Conservation (phyloP, 2,329 filamentous ascomycete genomes). For the Aspergillus hiratsukae region DNA sequence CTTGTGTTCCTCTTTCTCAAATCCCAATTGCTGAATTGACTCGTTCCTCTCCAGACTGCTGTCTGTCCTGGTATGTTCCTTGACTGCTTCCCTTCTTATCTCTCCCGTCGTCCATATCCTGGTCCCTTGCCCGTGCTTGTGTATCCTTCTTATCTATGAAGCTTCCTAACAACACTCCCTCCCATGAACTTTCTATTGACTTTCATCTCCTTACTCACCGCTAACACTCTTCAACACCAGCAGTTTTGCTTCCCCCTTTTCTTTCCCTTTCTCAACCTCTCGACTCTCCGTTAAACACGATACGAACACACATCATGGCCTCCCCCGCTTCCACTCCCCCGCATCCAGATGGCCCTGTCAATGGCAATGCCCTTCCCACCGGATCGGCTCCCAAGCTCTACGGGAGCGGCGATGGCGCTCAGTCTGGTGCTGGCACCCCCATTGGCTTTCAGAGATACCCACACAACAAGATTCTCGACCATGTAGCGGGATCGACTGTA, state of each 20-base stretch:
- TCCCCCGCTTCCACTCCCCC: conserved; percentile 27
- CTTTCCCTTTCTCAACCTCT: not conserved
- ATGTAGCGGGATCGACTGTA: conserved; percentile 48
- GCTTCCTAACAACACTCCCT: not conserved
- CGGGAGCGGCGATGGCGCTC: conserved; percentile 27
- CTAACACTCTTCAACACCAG: not conserved
- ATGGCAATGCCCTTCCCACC: conserved; percentile 25
- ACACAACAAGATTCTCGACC: conserved; percentile 56
- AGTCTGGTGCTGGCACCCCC: conserved; percentile 37
- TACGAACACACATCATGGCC: conserved; percentile 21
- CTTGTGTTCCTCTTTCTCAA: not conserved
- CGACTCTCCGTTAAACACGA: conserved; percentile 1
- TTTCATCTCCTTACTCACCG: not conserved
- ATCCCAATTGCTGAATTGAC: not conserved
- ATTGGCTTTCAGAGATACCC: conserved; percentile 40
- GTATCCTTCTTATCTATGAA: conserved; percentile 11
- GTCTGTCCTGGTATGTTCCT: not conserved
- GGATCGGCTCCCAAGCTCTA: conserved; percentile 30
- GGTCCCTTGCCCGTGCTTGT: conserved; percentile 5
- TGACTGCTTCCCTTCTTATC: not conserved
- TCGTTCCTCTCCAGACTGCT: not conserved
- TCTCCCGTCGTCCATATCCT: not conserved
- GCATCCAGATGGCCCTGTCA: conserved; percentile 21
- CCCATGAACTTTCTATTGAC: not conserved
- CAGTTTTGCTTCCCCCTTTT: not conserved